These are phyloP conservation scores for Syncephalastrum sp. DNA, from an alignment of 371 early-diverging fungal genomes.

Conservation along the genomic window DNA sequence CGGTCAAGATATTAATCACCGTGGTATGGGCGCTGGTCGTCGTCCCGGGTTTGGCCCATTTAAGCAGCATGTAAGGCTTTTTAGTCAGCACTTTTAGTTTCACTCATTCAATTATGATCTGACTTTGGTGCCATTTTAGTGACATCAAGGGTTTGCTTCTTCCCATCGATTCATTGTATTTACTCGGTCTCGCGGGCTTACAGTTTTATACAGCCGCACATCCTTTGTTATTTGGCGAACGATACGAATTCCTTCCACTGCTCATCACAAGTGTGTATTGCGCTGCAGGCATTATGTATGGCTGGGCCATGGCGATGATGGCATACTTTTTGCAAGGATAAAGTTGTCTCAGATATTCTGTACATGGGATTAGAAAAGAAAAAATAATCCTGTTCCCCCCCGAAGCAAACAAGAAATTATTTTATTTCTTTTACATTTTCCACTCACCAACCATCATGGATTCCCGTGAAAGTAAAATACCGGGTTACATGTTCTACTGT, in stretches of 20 bases:
- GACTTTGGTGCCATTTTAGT: constrained; percentile 13
- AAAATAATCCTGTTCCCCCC: no score
- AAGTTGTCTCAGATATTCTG: constrained; percentile 20
- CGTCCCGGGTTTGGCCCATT: constrained; percentile 46
- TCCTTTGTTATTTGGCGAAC: constrained; percentile 48
- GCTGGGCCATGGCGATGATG: constrained; percentile 58
- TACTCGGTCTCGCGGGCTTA: constrained; percentile 64
- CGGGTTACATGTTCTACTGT: constrained; percentile 43
- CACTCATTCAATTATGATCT: neutral
- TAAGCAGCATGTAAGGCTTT: constrained; percentile 36
- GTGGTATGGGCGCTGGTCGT: constrained; percentile 58
- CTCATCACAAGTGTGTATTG: constrained; percentile 82
- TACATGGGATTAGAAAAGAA: neutral
- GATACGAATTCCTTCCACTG: constrained; percentile 78
- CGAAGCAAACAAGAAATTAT: no score
- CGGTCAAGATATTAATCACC: constrained; percentile 56
- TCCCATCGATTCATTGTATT: constrained; percentile 59
- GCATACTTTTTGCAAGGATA: neutral
- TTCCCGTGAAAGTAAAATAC: constrained; percentile 36
- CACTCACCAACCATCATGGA: constrained; percentile 24
- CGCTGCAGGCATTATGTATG: constrained; percentile 75
- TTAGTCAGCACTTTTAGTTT: neutral
- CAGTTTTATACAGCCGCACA: constrained; percentile 65
- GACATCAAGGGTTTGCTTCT: constrained; percentile 27
- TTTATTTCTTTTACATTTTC: constrained; percentile 2